Base-by-base conservation (phyloP, 805 yeast species). In the Metschnikowia santaceciliae region DNA sequence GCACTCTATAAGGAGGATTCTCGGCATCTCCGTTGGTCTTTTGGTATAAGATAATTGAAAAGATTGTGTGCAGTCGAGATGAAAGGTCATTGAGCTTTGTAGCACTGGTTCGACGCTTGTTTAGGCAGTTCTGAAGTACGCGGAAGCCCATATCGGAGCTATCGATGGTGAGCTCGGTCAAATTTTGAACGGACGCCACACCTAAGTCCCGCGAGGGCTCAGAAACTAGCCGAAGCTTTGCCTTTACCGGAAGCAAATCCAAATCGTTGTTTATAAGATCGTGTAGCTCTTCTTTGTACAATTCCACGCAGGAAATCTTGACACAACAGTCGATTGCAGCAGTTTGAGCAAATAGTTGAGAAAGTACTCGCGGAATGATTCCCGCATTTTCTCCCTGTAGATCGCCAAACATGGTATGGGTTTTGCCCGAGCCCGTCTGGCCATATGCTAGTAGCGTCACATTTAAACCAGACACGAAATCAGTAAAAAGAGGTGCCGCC, bases 391-490 rank as follows among this genome's bases (percentile, higher is more conserved):
- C 64, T 6, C 58, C 60, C 11, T 47, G 47, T 32, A 59, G 48
- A 36, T 75, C 76, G 7, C 85, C 84, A 63, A 79, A 81, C 94
- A 81, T 81, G 1, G 85, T 79, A 62, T 82, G 83, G 0, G 96
- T 89, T 61, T 89, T 90, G 23, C 96, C 96, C 0, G 96, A 87
- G 1, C 96, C 94, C 0, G 96, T 90, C 77, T 89, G 95, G 20
- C 85, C 85, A 61, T 81, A 81, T 0, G 94, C 96, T 57, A 90
- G 75, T 30, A 89, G 77, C 0, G 96, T 86, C 57, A 90, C 89
- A 63, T 88, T 89, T 53, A 55, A 66, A 14, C 85, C 84, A 44
- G 65, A 63, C 45, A 79, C 54, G 63, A 84, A 86, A 19, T 92
- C 95, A 47, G 76, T 70, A 51, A 90, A 68, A 52, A 90, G 78